A percentile compares a stretch with the other conserved stretches of the same genome.
Evolutionary conservation across 495 filamentous ascomycete species (phyloP).

Genomic region (Hypoxylon trugodes): DNA sequence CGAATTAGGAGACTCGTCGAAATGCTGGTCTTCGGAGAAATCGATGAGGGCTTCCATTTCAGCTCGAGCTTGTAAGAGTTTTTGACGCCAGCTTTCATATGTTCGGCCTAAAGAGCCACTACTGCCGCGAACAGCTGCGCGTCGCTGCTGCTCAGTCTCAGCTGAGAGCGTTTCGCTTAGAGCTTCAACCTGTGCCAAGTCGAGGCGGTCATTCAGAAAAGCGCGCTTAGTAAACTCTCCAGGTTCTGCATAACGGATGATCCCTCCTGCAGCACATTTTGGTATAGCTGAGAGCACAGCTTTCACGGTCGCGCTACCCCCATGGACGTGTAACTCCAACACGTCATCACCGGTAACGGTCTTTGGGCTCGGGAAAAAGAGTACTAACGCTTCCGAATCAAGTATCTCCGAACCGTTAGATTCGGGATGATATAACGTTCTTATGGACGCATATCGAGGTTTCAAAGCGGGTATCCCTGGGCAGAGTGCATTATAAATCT

Average conservation of each 20-base stretch:
- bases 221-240: slow-evolving; percentile 96
- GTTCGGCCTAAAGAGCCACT: slow-evolving; percentile 73
- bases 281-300: slow-evolving; percentile 84
- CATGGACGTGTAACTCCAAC: slow-evolving; percentile 92
- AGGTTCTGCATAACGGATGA: slow-evolving; percentile 90
- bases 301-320: slow-evolving; percentile 86
- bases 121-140: slow-evolving; percentile 80
- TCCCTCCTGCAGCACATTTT: slow-evolving; percentile 38
- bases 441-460: slow-evolving; percentile 78
- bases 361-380: slow-evolving; percentile 86
- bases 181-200: slow-evolving; percentile 93
- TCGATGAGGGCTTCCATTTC: slow-evolving; percentile 96
- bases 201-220: slow-evolving; percentile 85
- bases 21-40: slow-evolving; percentile 96
- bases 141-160: slow-evolving; percentile 92
- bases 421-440: slow-evolving; percentile 76
- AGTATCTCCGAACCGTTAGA: slow-evolving; percentile 60
- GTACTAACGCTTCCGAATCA: slow-evolving; percentile 81
- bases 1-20: slow-evolving; percentile 83
- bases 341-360: slow-evolving; percentile 93
- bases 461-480: slow-evolving; percentile 69
- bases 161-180: slow-evolving; percentile 85
- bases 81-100: slow-evolving; percentile 85
- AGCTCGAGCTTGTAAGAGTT: slow-evolving; percentile 81
- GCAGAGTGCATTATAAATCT: slow-evolving; percentile 84